Conservation (phyloP, 2,329 filamentous ascomycete species). For the Chalaropsis thielavioides region DNA sequence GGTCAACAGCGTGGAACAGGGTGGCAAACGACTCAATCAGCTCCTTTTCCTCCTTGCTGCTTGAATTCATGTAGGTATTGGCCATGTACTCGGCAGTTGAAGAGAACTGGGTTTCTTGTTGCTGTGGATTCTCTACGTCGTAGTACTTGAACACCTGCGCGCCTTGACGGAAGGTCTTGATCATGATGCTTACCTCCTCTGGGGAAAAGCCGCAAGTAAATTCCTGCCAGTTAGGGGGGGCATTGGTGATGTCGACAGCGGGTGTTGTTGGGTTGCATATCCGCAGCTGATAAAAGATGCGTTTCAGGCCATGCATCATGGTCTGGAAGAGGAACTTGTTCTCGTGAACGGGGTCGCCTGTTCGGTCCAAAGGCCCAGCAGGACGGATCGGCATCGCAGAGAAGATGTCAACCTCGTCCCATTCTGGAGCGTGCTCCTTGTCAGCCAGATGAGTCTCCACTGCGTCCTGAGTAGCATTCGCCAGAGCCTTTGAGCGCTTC, state of each 20-base stretch:
- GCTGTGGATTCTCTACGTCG: constrained; percentile 60
- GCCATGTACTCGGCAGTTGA: constrained; percentile 85
- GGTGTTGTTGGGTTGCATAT: constrained; percentile 56
- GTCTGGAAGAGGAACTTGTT: constrained; percentile 99
- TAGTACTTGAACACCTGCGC: constrained; percentile 96
- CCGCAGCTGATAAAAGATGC: constrained; percentile 77
- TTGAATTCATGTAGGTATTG: constrained; percentile 88
- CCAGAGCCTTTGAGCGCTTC: constrained; percentile 56
- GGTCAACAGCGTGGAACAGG: constrained; percentile 96
- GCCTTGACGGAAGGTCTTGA: constrained; percentile 93
- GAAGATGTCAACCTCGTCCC: constrained; percentile 98
- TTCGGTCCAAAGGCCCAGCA: constrained; percentile 76
- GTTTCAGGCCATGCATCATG: constrained; percentile 85
- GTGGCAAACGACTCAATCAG: constrained; percentile 94
- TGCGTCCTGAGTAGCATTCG: constrained; percentile 43
- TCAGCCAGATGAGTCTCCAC: constrained; percentile 77
- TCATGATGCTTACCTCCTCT: constrained; percentile 90
- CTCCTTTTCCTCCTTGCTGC: constrained; percentile 92
- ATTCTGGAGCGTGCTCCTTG: constrained; percentile 67
- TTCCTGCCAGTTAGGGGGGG: constrained; percentile 83
- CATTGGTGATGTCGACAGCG: constrained; percentile 58
- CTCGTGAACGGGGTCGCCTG: constrained; percentile 79
- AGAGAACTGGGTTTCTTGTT: constrained; percentile 12
- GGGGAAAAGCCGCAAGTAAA: constrained; percentile 93
- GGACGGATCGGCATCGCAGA: constrained; percentile 71